Evolutionary conservation across 106 monocot genomes (phyloP), one percentile per base, ranked within the genome.

Genomic region (Dendrobium nobile): DNA sequence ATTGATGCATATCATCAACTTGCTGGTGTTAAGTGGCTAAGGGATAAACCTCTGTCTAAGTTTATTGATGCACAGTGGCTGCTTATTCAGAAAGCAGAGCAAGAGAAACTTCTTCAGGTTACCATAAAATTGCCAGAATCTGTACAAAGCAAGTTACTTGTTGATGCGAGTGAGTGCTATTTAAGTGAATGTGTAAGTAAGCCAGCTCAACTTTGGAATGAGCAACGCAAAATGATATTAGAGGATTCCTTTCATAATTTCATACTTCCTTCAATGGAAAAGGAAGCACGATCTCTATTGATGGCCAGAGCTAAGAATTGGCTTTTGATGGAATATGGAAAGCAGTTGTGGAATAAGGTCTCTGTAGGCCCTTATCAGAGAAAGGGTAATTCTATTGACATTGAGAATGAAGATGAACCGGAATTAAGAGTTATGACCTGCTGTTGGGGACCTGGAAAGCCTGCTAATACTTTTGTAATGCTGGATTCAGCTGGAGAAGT

Each of bases 371-470:
- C 99, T 47, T 91, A 86, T 68, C 88, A 88, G 77, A 80, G 79
- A 13, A 90, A 91, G 78, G 91, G 86, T 8, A 61, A 68, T 82
- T 85, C 84, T 7, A 72, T 47, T 54, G 84, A 87, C 56, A 44
- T 64, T 45, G 94, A 94, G 5, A 47, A 54, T 24, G 96, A 94
- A 13, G 92, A 98, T 45, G 94, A 89, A 79, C 78, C 87, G 78
- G 86, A 87, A 5, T 80, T 84, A 56, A 88, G 88, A 80, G 93
- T 95, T 26, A 91, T 99, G 95, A 91, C 91, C 24, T 92, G 92
- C 77, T 99, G 99, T 80, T 95, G 95, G 95, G 99, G 99, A 19
- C 91, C 90, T 77, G 99, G 93, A 78, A 95, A 93, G 54, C 95
- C 99, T 58, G 87, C 95, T 22, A 99, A 95, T 40, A 95, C 99